Evolutionary conservation across 176 grass and related monocot genomes (phyloP).

Genomic region (Rhynchospora tenuis): DNA sequence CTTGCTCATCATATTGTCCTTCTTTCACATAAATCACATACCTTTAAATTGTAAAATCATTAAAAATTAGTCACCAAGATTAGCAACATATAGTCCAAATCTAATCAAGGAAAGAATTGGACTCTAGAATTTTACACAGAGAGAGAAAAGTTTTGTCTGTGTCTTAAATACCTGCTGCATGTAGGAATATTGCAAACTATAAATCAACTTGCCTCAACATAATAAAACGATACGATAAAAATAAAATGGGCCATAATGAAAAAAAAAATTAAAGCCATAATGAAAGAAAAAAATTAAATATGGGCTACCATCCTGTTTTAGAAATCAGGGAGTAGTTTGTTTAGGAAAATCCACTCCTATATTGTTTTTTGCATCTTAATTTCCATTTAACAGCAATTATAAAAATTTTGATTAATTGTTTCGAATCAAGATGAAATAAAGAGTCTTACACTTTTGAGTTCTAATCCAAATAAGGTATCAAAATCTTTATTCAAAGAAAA

Average conservation of each 20-base stretch:
- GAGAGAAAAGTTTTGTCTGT: background rate
- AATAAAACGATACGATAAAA: background rate
- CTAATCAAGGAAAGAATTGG: background rate
- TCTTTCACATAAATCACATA: slow-evolving; percentile 78
- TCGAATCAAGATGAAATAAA: background rate
- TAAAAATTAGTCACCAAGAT: background rate
- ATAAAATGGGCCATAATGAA: background rate
- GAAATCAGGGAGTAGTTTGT: background rate
- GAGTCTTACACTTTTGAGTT: background rate
- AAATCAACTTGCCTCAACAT: background rate
- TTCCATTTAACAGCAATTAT: background rate
- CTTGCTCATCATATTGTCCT: slow-evolving; percentile 61
- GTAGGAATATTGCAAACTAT: too few species aligned
- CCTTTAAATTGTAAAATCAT: slow-evolving; percentile 25
- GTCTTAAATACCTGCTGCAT: too few species aligned
- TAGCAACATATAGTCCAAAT: background rate
- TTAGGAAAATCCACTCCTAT: background rate
- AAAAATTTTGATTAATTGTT: background rate
- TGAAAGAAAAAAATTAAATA: too few species aligned
- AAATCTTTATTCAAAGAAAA: background rate
- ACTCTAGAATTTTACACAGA: background rate
- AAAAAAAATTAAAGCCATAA: background rate
- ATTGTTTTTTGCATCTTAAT: background rate
- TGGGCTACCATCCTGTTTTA: background rate
- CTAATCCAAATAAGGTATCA: background rate